Evolutionary conservation across 164 flowering plant species (phyloP).

Genomic region (Cinnamomum micranthum): DNA sequence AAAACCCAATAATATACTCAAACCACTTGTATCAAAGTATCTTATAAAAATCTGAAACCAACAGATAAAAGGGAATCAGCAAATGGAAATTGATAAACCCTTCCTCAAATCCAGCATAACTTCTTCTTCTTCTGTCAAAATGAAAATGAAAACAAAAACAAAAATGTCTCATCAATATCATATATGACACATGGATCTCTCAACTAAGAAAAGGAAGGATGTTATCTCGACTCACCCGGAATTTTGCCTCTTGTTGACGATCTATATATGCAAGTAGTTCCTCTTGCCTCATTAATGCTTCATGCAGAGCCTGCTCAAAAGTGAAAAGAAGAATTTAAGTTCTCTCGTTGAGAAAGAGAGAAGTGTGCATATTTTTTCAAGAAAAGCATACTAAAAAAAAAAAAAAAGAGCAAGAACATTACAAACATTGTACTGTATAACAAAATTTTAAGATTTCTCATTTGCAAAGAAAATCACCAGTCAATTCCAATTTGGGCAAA

Average conservation of each 20-base stretch:
- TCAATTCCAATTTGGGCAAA: too few species aligned
- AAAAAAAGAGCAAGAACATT: too few species aligned
- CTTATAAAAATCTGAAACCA: neutral
- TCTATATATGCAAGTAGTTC: conserved; percentile 90
- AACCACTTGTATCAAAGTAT: neutral
- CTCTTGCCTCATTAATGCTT: conserved; percentile 85
- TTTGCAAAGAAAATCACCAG: too few species aligned
- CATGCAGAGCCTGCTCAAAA: conserved; percentile 69
- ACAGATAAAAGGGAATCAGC: neutral
- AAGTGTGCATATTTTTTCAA: too few species aligned
- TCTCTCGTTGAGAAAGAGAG: too few species aligned
- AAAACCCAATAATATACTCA: neutral
- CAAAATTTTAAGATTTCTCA: too few species aligned
- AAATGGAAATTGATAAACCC: neutral
- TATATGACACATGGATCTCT: neutral
- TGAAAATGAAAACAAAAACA: neutral
- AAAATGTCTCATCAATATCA: neutral
- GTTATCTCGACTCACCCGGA: conserved; percentile 35
- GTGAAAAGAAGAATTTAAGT: neutral
- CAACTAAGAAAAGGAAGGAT: neutral
- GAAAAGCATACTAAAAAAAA: too few species aligned
- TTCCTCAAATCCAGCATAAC: neutral
- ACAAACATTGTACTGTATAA: too few species aligned
- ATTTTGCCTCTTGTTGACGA: conserved; percentile 63
- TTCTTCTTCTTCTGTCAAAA: conserved; percentile 8